These are phyloP conservation scores for Salix viminalis DNA, from an alignment of 345 rosid species.

Conservation along the genomic window DNA sequence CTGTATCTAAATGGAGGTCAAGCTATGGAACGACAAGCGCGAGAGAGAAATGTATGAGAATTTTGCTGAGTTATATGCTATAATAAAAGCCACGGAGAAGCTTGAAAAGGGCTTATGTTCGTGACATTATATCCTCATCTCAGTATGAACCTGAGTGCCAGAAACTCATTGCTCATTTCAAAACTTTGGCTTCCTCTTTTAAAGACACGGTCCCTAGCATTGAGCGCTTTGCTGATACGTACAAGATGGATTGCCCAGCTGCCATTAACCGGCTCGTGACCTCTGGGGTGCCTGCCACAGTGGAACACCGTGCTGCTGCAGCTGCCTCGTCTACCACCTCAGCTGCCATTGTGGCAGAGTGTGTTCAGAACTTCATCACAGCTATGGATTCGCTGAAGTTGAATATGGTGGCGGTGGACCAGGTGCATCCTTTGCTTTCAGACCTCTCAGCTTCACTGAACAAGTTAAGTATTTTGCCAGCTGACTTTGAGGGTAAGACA, in stretches of 20 bases:
- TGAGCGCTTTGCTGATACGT: constrained; percentile 82
- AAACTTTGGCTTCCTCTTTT: constrained; percentile 69
- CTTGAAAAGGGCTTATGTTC: constrained; percentile 84
- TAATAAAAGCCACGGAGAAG: constrained; percentile 94
- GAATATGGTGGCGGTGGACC: constrained; percentile 95
- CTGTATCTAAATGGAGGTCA: constrained; percentile 66
- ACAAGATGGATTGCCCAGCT: constrained; percentile 94
- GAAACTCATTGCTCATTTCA: constrained; percentile 87
- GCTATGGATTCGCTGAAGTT: constrained; percentile 93
- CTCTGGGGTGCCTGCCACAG: constrained; percentile 90
- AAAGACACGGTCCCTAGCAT: constrained; percentile 77
- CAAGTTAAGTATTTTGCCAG: constrained; percentile 67
- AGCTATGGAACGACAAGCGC: constrained; percentile 93
- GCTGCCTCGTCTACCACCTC: constrained; percentile 59
- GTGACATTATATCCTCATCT: constrained; percentile 66
- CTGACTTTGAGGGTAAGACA: constrained; percentile 86
- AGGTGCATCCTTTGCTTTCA: constrained; percentile 80
- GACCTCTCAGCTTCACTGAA: constrained; percentile 77
- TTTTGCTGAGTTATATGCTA: constrained; percentile 94
- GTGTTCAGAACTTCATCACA: constrained; percentile 91
- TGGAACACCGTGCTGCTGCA: constrained; percentile 78
- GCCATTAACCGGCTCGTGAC: constrained; percentile 82
- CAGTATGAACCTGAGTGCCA: constrained; percentile 86
- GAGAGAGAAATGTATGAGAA: constrained; percentile 97
- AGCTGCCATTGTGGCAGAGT: constrained; percentile 83